Evolutionary conservation across 805 yeast species (phyloP).

Genomic region (Wickerhamiella kurtzmanii): DNA sequence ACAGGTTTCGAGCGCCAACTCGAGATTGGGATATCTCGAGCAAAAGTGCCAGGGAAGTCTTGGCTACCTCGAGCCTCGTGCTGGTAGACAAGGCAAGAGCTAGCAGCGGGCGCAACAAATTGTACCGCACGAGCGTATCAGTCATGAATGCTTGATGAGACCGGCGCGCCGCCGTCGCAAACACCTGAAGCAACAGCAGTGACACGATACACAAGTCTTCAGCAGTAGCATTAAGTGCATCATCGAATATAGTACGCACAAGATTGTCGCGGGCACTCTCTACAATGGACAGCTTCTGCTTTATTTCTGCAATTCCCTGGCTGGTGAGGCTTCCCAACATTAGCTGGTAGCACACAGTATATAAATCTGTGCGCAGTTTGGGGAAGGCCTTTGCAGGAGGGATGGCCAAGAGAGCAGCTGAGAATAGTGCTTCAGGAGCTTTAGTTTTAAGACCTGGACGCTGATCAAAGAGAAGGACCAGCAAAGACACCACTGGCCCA

Average conservation of each 20-base stretch:
- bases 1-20: constrained; percentile 59
- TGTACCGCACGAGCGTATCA: constrained; percentile 48
- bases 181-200: constrained; percentile 55
- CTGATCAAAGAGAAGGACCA: constrained; percentile 54
- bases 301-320: not conserved
- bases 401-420: constrained; percentile 62
- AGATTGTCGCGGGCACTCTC: constrained; percentile 47
- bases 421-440: constrained; percentile 55
- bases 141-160: constrained; percentile 43
- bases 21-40: constrained; percentile 64
- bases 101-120: constrained; percentile 33
- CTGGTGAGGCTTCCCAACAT: constrained; percentile 24
- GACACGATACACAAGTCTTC: constrained; percentile 66
- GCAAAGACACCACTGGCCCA: constrained; percentile 61
- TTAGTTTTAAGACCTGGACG: constrained; percentile 34
- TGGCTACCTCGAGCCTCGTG: constrained; percentile 39
- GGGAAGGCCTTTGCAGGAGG: constrained; percentile 56
- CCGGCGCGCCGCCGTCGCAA: constrained; percentile 42
- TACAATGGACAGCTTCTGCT: constrained; percentile 32
- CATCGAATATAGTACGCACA: constrained; percentile 55
- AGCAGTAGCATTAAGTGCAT: constrained; percentile 58
- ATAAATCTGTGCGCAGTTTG: constrained; percentile 61
- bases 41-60: constrained; percentile 54
- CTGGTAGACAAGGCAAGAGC: constrained; percentile 19
- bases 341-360: constrained; percentile 56